Base-by-base conservation (phyloP, 176 grass and related monocot genomes). In the Cenchrus fungigraminus region DNA sequence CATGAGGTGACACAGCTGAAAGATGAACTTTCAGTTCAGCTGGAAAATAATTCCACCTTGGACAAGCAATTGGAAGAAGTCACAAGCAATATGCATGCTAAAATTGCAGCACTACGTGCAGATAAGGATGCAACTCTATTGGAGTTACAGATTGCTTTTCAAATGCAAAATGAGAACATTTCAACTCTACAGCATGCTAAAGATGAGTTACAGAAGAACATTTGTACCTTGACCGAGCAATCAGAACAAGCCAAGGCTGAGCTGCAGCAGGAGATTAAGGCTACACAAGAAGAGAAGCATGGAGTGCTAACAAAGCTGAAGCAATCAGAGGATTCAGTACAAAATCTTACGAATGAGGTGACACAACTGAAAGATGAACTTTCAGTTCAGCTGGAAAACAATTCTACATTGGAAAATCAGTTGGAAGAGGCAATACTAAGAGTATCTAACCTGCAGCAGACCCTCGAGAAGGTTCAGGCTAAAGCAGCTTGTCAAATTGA, bases 301-400 rank as follows among this genome's bases (percentile, higher is more conserved):
- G 29, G 34, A 32, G 12, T 42, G 19, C 58, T 82, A 77, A 68
- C 83, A 77, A 53, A 81, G 32, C 47, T 87, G 46, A 63, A 87
- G 62, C 37, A 74, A 22, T 73, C 85, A 73, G 59, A 74, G 34
- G 43, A 50, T 32, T 81, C 16, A 37, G 43, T 85, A 45, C 80
- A 76, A 56, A 91, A 60, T 54, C 81, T 86, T 82, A 82, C 83
- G 64, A 88, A 22, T 63, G 85, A 87, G 44, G 37, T 92, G 1
- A 68, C 46, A 67, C 77, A 60, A 75, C 71, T 85, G 79, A 63
- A 63, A 63, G 60, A 63, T 3, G n/a, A 63, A 12, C n/a, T 63
- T 28, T 63, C 60, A 63, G n/a, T 63, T 28, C 55, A 57, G 55
- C 6, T 19, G 19, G 8, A 61, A 22, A 22, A 25, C n/a, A 83